These are phyloP conservation scores for Colletotrichum filicis DNA, from an alignment of 2,329 filamentous ascomycete genomes.

Conservation along the genomic window DNA sequence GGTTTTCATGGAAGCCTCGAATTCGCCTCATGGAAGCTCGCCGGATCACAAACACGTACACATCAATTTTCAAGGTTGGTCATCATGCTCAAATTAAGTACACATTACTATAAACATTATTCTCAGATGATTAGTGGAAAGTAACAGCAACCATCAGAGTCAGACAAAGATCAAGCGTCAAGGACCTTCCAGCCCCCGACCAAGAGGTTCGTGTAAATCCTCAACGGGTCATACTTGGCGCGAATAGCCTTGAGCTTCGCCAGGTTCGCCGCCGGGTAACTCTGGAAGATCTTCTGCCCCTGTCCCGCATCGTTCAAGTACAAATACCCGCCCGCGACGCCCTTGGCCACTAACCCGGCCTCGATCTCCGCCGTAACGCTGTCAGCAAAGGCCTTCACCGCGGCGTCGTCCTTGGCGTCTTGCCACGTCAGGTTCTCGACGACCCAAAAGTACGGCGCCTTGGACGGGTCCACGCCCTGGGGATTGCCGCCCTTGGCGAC, in stretches of 20 bases:
- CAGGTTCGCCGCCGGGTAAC: constrained; percentile 30
- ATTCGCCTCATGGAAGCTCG: neutral
- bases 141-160: neutral
- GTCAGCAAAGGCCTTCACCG: constrained; percentile 10
- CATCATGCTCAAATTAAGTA: neutral
- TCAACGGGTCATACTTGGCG: constrained; percentile 32
- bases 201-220: constrained; percentile 24
- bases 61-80: neutral
- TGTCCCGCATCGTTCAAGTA: constrained; percentile 58
- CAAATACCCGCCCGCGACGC: constrained; percentile 39
- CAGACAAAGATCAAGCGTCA: neutral
- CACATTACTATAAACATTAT: neutral
- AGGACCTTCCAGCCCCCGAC: constrained; percentile 32
- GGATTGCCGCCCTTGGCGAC: constrained; percentile 30
- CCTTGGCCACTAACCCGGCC: constrained; percentile 13
- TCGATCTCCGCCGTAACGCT: constrained; percentile 15
- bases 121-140: neutral
- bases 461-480: constrained; percentile 33
- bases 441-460: constrained; percentile 35
- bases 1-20: too few relatives aligned
- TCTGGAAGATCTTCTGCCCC: constrained; percentile 41
- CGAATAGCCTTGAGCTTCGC: constrained; percentile 26
- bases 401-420: constrained; percentile 20
- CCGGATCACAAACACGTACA: neutral
- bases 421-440: constrained; percentile 35